Conservation (phyloP, 306 rosid species). For the Lablab purpureus region DNA sequence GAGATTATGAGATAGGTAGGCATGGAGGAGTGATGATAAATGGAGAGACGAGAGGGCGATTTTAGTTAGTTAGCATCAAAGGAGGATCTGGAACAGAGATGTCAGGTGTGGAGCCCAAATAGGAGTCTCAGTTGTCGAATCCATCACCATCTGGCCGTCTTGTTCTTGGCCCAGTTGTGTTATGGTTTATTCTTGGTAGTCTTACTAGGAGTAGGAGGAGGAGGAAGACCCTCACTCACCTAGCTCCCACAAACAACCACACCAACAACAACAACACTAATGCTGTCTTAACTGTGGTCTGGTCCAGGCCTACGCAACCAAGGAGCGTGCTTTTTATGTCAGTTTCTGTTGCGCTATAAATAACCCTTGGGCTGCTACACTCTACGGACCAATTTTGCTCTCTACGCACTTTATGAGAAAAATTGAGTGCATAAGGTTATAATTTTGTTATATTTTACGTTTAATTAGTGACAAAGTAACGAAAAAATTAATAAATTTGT, state of each 20-base stretch:
- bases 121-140: constrained; percentile 41
- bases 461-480: neutral
- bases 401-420: too few species aligned
- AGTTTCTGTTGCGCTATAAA: neutral
- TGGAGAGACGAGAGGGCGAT: neutral
- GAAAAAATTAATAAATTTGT: neutral
- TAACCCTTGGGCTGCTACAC: constrained; percentile 1
- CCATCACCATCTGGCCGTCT: constrained; percentile 43
- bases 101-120: constrained; percentile 46
- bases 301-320: neutral
- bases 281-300: neutral
- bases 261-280: neutral
- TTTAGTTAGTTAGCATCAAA: constrained; percentile 23
- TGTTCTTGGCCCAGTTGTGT: constrained; percentile 26
- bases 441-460: too few species aligned
- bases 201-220: neutral
- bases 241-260: neutral
- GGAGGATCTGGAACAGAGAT: constrained; percentile 9
- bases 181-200: constrained; percentile 29
- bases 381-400: neutral
- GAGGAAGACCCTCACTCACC: neutral
- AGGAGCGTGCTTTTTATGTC: constrained; percentile 9
- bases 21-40: neutral
- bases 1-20: neutral
- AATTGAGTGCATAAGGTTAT: too few species aligned